Base-by-base conservation (phyloP, 2,329 filamentous ascomycete genomes). In the Aspergillus latus region DNA sequence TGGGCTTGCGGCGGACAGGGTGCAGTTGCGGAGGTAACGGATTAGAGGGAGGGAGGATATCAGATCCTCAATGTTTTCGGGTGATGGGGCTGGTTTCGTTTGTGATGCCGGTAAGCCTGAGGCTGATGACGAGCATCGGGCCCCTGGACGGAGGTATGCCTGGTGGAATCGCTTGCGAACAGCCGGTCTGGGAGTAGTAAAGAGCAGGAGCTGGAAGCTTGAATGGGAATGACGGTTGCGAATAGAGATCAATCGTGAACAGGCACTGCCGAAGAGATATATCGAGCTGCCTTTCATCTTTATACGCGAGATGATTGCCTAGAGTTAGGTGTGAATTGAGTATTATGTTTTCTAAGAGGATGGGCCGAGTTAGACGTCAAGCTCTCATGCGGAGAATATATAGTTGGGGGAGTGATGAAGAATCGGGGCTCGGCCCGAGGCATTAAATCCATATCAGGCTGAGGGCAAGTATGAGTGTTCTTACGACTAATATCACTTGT, bases 21-120 rank as follows among this genome's bases (percentile, higher is more conserved):
- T 32, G 28, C 36, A 15, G 48, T 28, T 42, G 16, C 49, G 49
- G 15, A 52, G 29, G 30, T 36, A 52, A 16, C 40, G 40, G 29
- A 13, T 52, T 43, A 45, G 29, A 15, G 49, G 49, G 9, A 52
- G 49, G 13, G 40, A 52, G 11, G 49, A 44, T 10, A 52, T 29
- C 9, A 45, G 30, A 29, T 44, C 49, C 5, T 52, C 49, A 8
- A 32, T 21, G 9, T 9, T 7, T 42, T 43, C 4, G 1, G 39
- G 39, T 8, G 39, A 42, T 5, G 37, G 39, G 7, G 13, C 8
- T 16, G n/a, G 7, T 16, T 16, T 6, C 2, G 37, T 13, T n/a
- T 40, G 37, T 13, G 37, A 13, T 40, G 37, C n/a, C 5, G 37
- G 10, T n/a, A 15, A 40, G 37, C 13, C n/a, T 36, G 15, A 9